These are phyloP conservation scores for Thelonectria discophora DNA, from an alignment of 2,329 filamentous ascomycete species.

Conservation along the genomic window DNA sequence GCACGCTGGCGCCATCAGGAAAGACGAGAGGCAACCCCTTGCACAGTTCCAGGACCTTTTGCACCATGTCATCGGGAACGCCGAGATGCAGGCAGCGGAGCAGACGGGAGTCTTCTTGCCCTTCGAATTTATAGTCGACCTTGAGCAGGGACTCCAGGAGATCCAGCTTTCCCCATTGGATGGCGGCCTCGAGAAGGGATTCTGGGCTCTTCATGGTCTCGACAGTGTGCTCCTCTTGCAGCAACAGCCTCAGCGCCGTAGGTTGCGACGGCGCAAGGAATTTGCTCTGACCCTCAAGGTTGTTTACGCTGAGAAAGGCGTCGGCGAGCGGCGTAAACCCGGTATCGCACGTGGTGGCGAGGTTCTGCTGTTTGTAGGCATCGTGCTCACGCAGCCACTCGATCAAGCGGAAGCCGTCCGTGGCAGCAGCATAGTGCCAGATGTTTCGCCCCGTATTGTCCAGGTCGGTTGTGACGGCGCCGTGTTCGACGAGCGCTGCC, in stretches of 20 bases:
- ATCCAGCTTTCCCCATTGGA: conserved; percentile 41
- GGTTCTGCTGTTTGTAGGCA: conserved; percentile 39
- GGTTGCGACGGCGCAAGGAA: neutral
- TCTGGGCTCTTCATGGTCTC: conserved; percentile 8
- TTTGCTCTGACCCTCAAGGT: conserved; percentile 13
- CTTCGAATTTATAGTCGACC: conserved; percentile 19
- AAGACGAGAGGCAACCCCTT: conserved; percentile 26
- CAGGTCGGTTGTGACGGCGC: conserved; percentile 41
- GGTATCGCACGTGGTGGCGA: conserved; percentile 31
- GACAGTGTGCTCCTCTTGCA: conserved; percentile 25
- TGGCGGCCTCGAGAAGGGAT: conserved; percentile 28
- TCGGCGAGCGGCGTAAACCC: conserved; percentile 46
- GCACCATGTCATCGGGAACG: conserved; percentile 35
- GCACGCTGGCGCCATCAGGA: conserved; percentile 33
- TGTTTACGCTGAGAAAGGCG: conserved; percentile 39
- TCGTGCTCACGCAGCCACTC: conserved; percentile 46
- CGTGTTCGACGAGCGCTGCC: conserved; percentile 36
- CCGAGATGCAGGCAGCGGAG: conserved; percentile 39
- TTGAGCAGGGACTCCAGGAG: conserved; percentile 36
- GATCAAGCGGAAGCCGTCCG: conserved; percentile 43
- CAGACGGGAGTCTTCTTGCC: neutral
- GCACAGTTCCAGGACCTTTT: conserved; percentile 36
- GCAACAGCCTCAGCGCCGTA: conserved; percentile 28
- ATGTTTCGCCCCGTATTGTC: conserved; percentile 48
- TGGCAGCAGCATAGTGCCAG: conserved; percentile 51